Evolutionary conservation across 768 basidiomycete species (phyloP).

Genomic region (Termitomyces sp.): DNA sequence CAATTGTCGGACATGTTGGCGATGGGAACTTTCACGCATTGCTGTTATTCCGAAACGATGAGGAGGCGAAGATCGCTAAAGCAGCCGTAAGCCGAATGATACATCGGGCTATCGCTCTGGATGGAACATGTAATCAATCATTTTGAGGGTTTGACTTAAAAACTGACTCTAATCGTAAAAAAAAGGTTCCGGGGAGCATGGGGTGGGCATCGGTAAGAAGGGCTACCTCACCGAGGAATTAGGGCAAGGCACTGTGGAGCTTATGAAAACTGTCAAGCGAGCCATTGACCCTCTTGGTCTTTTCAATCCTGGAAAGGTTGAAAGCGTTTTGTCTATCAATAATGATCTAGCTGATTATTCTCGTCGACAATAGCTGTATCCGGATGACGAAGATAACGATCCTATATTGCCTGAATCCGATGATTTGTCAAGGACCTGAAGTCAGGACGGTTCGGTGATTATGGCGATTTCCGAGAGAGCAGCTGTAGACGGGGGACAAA

Average conservation of each 20-base stretch:
- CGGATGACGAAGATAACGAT: conserved; percentile 10
- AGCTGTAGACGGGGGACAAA: background rate
- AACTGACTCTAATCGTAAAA: background rate
- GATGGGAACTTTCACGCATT: conserved; percentile 55
- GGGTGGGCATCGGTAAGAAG: conserved; percentile 82
- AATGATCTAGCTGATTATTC: background rate
- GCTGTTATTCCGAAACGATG: conserved; percentile 52
- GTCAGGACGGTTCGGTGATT: background rate
- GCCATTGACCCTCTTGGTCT: conserved; percentile 69
- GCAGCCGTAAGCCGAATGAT: conserved; percentile 58
- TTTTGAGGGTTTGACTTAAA: background rate
- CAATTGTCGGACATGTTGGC: conserved; percentile 74
- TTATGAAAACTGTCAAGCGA: conserved; percentile 81
- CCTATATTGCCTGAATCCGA: background rate
- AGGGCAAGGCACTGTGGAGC: conserved; percentile 71
- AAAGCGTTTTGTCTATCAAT: background rate
- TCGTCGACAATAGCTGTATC: conserved; percentile 12
- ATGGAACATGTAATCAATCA: conserved; percentile 59
- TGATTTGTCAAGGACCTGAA: background rate
- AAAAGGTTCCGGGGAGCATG: conserved; percentile 80
- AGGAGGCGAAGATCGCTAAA: conserved; percentile 38
- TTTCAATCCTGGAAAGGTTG: conserved; percentile 82
- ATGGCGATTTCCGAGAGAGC: background rate
- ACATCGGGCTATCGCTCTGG: conserved; percentile 58
- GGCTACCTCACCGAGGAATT: conserved; percentile 79